Percentiles rank a stretch among this genome's conserved stretches.
phyloP scores from a whole-genome alignment of 2,329 filamentous ascomycete genomes.

The Calonectria crousiana region DNA sequence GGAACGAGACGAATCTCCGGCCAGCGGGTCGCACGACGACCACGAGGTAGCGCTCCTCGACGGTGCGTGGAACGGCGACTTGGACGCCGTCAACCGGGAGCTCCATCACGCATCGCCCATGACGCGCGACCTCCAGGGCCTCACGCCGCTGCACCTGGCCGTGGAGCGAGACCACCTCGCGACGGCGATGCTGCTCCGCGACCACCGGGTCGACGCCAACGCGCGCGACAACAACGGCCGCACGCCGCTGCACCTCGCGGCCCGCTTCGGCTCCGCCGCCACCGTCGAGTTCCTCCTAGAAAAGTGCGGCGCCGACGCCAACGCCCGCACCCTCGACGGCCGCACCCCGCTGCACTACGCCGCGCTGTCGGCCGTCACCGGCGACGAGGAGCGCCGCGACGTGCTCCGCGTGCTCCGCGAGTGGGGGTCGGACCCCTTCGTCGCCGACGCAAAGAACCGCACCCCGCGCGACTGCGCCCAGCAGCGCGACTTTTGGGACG shows the following conservation, averaged over 20 bases:
- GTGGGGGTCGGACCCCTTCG: conserved; percentile 46
- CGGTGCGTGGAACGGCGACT: conserved; percentile 49
- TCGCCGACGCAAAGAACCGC: conserved; percentile 42
- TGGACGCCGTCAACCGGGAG: conserved; percentile 40
- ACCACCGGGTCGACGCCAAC: conserved; percentile 42
- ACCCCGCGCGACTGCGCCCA: conserved; percentile 49
- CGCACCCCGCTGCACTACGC: conserved; percentile 50
- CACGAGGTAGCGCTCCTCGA: conserved; percentile 44
- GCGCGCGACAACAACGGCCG: conserved; percentile 47
- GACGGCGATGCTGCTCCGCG: conserved; percentile 49
- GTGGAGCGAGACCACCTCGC: conserved; percentile 48
- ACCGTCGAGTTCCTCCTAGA: conserved; percentile 49
- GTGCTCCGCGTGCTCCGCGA: conserved; percentile 46
- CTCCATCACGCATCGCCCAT: conserved; percentile 40
- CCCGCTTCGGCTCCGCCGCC: conserved; percentile 44
- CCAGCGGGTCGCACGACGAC: conserved; percentile 16
- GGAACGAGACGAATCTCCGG: background rate
- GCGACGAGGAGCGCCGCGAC: conserved; percentile 47
- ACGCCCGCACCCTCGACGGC: conserved; percentile 45
- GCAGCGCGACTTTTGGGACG: conserved; percentile 49
- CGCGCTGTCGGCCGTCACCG: conserved; percentile 45
- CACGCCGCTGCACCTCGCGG: conserved; percentile 48
- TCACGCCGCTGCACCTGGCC: conserved; percentile 48
- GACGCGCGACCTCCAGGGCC: conserved; percentile 45
- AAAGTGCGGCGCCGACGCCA: conserved; percentile 44